Evolutionary conservation across 805 yeast species (phyloP), one percentile per base, ranked within the genome.

Genomic region (Priceomyces fermenticarens): DNA sequence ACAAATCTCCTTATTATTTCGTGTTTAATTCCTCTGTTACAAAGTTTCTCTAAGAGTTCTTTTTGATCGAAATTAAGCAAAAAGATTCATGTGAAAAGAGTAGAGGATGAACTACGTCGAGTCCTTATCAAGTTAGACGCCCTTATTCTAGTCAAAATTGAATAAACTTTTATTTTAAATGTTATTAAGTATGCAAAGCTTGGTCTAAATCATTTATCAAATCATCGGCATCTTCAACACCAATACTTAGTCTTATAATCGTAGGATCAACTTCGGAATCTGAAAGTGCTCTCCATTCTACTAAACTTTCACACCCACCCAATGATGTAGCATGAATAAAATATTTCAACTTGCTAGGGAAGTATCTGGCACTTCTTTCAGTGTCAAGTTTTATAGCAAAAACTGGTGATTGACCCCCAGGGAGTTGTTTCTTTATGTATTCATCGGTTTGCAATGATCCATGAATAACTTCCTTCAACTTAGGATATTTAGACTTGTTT

Each of bases 271-370:
- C 83, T 3, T 63, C 48, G 1, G 75, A 57, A 55, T 88, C 72
- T 42, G 57, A 75, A 64, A 90, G 55, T 0, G 88, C 83, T 56
- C 97, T 78, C 96, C 96, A 88, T 62, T 90, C 97, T 42, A 90
- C 80, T 54, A 89, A 67, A 35, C 95, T 84, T 62, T 91, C 97
- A 10, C 85, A 87, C 14, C 97, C 96, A 30, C 97, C 97, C 17
- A 91, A 69, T 2, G 96, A 88, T 0, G 97, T 89, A 3, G 97
- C 96, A 63, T 90, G 98, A 51, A 83, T 84, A 67, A 89, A 88
- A 47, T 76, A 77, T 49, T 78, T 75, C 44, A 88, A 66, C 43
- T 70, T 75, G 3, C 82, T 68, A 6, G 96, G 95, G n/a, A 90
- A 66, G 8, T 51, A 40, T 48, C 72, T 77, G 0, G 96, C 96